These are phyloP conservation scores for Termitomyces sp. DNA, from an alignment of 768 basidiomycete genomes.

Conservation along the genomic window DNA sequence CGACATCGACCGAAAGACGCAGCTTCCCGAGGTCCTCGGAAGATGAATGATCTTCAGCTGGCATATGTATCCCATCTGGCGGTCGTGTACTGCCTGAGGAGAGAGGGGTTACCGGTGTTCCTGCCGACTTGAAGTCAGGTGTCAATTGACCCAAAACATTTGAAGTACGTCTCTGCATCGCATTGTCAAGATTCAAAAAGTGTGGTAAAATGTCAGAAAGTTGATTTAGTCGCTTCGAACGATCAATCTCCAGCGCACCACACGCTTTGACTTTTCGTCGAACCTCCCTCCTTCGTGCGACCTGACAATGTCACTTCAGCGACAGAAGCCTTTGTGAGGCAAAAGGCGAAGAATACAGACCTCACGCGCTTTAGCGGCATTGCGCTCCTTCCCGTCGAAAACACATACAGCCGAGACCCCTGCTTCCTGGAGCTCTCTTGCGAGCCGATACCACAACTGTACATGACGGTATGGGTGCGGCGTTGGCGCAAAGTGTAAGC, in stretches of 20 bases:
- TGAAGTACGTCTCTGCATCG: constrained; percentile 21
- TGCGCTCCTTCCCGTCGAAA: constrained; percentile 72
- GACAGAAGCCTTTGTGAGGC: background rate
- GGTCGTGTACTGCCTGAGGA: background rate
- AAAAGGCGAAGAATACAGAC: constrained; percentile 29
- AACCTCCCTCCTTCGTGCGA: constrained; percentile 46
- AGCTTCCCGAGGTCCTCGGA: background rate
- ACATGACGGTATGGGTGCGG: constrained; percentile 67
- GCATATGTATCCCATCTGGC: background rate
- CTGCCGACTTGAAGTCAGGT: background rate
- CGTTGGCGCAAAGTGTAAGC: constrained; percentile 66
- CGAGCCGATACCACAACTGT: constrained; percentile 71
- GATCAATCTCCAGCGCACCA: constrained; percentile 50
- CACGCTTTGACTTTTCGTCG: constrained; percentile 45
- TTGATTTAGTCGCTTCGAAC: constrained; percentile 47
- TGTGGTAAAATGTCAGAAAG: constrained; percentile 32
- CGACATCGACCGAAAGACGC: constrained; percentile 2
- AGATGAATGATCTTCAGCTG: background rate
- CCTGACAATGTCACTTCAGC: constrained; percentile 26
- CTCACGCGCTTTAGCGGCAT: constrained; percentile 64
- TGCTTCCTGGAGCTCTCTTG: constrained; percentile 52
- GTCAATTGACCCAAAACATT: constrained; percentile 7
- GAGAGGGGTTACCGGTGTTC: background rate
- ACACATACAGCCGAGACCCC: constrained; percentile 65
- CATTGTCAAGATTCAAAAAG: constrained; percentile 27